Percentiles rank a stretch among this genome's conserved stretches.
These are phyloP conservation scores for Debaryomyces udenii DNA, from an alignment of 1,139 yeast genomes.

Conservation along the genomic window DNA sequence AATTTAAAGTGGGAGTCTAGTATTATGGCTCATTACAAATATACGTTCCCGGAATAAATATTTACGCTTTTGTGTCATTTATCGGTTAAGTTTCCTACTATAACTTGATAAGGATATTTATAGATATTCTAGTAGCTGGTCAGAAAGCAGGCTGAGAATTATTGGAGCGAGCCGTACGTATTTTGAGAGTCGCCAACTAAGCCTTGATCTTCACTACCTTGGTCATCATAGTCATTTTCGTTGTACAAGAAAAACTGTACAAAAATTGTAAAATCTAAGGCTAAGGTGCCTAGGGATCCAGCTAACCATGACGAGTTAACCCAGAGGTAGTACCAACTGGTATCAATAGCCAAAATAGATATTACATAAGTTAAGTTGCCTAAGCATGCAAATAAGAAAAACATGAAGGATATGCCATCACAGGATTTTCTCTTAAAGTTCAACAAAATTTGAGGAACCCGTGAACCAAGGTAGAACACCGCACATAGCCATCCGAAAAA, in stretches of 20 bases:
- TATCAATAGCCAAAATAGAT: conserved; percentile 76
- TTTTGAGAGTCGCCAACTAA: conserved; percentile 4
- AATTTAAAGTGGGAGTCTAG: no score
- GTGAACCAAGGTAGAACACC: conserved; percentile 76
- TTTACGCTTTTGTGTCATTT: conserved; percentile 1
- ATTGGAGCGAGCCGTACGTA: conserved; percentile 10
- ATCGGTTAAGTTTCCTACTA: conserved; percentile 1
- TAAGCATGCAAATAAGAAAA: conserved; percentile 88
- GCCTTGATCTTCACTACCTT: conserved; percentile 13
- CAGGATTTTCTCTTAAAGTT: conserved; percentile 85
- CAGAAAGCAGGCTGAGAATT: background rate
- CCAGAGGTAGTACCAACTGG: conserved; percentile 67
- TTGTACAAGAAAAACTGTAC: conserved; percentile 84
- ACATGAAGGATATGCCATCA: conserved; percentile 90
- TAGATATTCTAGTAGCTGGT: conserved; percentile 1
- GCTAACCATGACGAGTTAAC: conserved; percentile 92
- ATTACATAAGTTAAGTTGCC: conserved; percentile 90
- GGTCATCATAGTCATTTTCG: conserved; percentile 24
- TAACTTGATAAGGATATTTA: background rate
- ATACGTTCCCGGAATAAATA: conserved; percentile 1
- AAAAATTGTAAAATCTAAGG: conserved; percentile 82
- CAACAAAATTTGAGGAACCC: conserved; percentile 85
- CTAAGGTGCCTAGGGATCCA: conserved; percentile 87
- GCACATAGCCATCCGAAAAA: conserved; percentile 94
- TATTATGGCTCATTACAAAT: background rate